Base-by-base conservation (phyloP, 176 grass and related monocot genomes). In the Avena sativa region DNA sequence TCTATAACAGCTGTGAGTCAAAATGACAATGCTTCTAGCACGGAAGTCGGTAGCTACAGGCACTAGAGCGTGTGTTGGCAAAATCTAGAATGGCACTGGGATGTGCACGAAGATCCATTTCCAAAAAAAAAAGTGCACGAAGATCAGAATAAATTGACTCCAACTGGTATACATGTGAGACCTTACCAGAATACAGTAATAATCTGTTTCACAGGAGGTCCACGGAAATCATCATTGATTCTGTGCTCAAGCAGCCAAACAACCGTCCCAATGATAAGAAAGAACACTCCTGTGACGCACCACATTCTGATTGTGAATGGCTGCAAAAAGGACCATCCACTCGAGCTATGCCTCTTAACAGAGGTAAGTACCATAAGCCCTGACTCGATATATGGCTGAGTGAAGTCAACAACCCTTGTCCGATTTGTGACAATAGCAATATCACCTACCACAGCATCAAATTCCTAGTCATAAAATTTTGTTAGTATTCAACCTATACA, bases 221-320 rank as follows among this genome's bases (percentile, higher is more conserved):
- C 95, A 2, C 95, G 95, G 79, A 97, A 97, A 1, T 97, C 92
- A 79, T 97, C 95, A 86, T 97, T 97, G 69, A 88, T 91, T 81
- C 95, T 88, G 76, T 97, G 95, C 78, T 97, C 92, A 61, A 97
- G 91, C 88, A 97, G 26, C 92, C 92, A 97, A 92, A 97, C 58
- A 80, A 91, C 92, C 3, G 87, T 53, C 86, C 95, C 95, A 69
- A 97, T 63, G 36, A 97, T 64, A 52, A 97, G 84, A 89, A 97
- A 94, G 85, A 88, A 97, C 26, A 97, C 0, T n/a, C 92, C 95
- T 46, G 92, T 97, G 76, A 97, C 73, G 47, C 60, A 84, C 92
- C 95, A 97, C 95, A 97, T 92, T 70, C 17, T 87, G 75, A 91
- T 84, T 40, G 92, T 94, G 78, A 97, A 97, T 86, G 92, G 95